Evolutionary conservation across 2,329 filamentous ascomycete species (phyloP).

Genomic region (Neofusicoccum kwambonambiense): DNA sequence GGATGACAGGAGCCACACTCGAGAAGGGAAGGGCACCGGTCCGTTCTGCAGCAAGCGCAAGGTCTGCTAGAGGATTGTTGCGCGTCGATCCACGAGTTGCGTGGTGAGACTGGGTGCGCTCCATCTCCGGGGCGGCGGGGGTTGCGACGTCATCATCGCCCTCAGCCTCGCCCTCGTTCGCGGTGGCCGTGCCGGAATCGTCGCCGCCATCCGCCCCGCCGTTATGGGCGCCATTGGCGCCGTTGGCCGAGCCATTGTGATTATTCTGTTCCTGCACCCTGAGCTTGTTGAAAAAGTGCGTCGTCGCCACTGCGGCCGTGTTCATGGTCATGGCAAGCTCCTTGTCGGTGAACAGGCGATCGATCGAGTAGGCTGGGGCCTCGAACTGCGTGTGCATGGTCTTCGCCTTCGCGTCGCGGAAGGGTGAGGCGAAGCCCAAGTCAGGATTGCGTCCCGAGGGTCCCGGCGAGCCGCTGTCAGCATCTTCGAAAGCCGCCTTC

Average conservation of each 20-base stretch:
- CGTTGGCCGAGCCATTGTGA: conserved; percentile 32
- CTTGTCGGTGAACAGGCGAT: conserved; percentile 66
- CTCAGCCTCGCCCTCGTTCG: conserved; percentile 36
- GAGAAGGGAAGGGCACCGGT: conserved; percentile 42
- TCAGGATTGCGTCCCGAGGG: conserved; percentile 49
- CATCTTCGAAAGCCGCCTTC: conserved; percentile 52
- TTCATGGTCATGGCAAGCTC: conserved; percentile 63
- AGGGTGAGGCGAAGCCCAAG: conserved; percentile 49
- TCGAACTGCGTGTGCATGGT: conserved; percentile 56
- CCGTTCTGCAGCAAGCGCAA: conserved; percentile 46
- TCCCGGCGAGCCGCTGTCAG: conserved; percentile 59
- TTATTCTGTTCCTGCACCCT: conserved; percentile 34
- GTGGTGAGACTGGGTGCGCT: conserved; percentile 58
- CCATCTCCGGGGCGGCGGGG: conserved; percentile 56
- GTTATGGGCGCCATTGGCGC: conserved; percentile 29
- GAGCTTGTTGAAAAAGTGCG: conserved; percentile 59
- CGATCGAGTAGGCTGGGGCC: conserved; percentile 59
- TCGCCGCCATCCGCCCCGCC: conserved; percentile 23
- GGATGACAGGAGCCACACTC: conserved; percentile 40
- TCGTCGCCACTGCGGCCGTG: conserved; percentile 59
- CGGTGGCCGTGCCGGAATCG: conserved; percentile 27
- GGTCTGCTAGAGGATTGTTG: conserved; percentile 53
- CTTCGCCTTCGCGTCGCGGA: conserved; percentile 54
- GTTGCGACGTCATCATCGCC: conserved; percentile 38
- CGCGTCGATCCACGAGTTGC: conserved; percentile 51